Base-by-base conservation (phyloP, 1,284 basidiomycete species). In the Apiotrichum brassicae region DNA sequence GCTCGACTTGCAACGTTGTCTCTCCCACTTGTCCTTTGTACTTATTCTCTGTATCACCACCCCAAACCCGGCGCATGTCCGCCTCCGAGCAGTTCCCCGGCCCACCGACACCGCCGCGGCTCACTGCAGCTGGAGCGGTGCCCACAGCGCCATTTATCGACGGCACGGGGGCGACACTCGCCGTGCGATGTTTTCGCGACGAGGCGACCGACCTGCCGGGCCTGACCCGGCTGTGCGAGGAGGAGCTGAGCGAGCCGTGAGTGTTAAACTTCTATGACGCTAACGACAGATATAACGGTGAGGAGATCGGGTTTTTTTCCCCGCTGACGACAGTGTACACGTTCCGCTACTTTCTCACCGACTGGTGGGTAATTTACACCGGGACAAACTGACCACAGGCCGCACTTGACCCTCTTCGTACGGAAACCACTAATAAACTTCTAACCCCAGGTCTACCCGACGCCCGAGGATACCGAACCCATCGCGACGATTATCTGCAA, bases 401-500 rank as follows among this genome's bases (percentile, higher is more conserved):
- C 95, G 1, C 84, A 97, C 68, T 79, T 97, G 18, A 84, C 90
- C 5, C 94, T 92, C 70, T 80, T 97, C 48, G 93, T 89, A 23
- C 8, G 45, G 20, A n/a, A n/a, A 19, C 25, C 35, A n/a, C 19
- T 18, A 6, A 6, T 4, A 25, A 7, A 13, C 7, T 9, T 42
- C 51, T 53, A 16, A 53, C 43, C 2, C 2, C 41, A 62, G 59
- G 62, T 62, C 13, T 66, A 57, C 44, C 58, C 64, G 5, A 42
- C 50, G 3, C 30, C 40, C 8, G 25, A 36, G 1, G 45, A 56
- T 7, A 25, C 56, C 50, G 72, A 75, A 20, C 85, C 90, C 12
- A 82, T 95, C 58, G 94, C 90, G 19, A 89, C 90, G 5, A 87
- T 98, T 53, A 86, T 98, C 24, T 93, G 90, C 80, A 97, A 97